These are phyloP conservation scores for Dothidotthia symphoricarpi DNA, from an alignment of 2,329 filamentous ascomycete genomes.

Conservation along the genomic window DNA sequence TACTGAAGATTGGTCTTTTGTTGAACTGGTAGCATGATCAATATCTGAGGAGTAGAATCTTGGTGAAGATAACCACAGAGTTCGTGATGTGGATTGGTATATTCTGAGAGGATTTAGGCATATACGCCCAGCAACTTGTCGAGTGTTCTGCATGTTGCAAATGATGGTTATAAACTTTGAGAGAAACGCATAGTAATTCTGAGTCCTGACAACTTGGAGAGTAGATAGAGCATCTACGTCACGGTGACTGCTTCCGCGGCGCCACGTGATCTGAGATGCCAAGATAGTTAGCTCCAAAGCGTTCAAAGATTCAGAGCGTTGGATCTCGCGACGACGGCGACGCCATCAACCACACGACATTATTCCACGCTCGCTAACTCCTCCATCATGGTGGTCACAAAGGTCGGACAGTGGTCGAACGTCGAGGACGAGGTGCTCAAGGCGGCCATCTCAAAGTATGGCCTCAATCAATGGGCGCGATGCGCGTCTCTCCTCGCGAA, in stretches of 20 bases:
- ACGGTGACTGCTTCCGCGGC: slow-evolving; percentile 18
- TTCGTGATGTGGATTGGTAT: not conserved
- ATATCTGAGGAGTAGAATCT: not conserved
- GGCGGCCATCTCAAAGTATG: slow-evolving; percentile 54
- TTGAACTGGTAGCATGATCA: not conserved
- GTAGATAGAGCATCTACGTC: slow-evolving; percentile 17
- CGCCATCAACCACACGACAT: slow-evolving; percentile 10
- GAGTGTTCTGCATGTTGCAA: slow-evolving; percentile 5
- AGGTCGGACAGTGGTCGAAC: slow-evolving; percentile 68
- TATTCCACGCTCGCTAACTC: not conserved
- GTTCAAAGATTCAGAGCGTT: slow-evolving; percentile 15
- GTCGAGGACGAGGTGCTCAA: slow-evolving; percentile 95
- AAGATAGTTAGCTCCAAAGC: slow-evolving; percentile 20
- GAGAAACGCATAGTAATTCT: not conserved
- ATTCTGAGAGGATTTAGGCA: not conserved
- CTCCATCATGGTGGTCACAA: slow-evolving; percentile 60
- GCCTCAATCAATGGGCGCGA: slow-evolving; percentile 80
- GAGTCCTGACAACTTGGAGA: not conserved
- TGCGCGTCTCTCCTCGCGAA: slow-evolving; percentile 95
- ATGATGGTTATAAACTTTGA: not conserved
- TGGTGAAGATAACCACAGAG: not conserved
- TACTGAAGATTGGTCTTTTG: not conserved
- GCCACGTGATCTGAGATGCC: slow-evolving; percentile 11
- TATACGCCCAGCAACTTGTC: slow-evolving; percentile 2
- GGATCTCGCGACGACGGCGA: slow-evolving; percentile 17